Percentiles rank a stretch among this genome's conserved stretches.
Conservation (phyloP, 768 basidiomycete genomes). For the Russula virescens region DNA sequence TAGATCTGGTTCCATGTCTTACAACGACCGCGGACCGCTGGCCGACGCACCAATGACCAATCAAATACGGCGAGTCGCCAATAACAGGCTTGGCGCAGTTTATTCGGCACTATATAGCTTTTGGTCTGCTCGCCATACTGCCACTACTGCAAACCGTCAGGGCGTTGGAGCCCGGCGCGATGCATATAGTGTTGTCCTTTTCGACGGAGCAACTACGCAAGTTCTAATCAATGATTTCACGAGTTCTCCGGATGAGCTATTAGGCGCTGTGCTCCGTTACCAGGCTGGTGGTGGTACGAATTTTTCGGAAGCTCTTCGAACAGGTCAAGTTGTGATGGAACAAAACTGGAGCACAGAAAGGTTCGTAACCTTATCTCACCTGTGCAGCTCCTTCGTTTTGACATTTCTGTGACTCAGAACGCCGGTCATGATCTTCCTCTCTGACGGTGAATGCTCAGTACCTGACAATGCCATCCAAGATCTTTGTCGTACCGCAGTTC, state of each 20-base stretch:
- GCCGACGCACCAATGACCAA: slow-evolving; percentile 37
- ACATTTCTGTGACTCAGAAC: slow-evolving; percentile 30
- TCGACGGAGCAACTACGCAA: slow-evolving; percentile 29
- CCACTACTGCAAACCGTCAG: slow-evolving; percentile 28
- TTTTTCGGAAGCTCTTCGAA: slow-evolving; percentile 37
- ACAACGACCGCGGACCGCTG: slow-evolving; percentile 39
- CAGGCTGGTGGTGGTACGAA: slow-evolving; percentile 38
- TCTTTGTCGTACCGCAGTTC: slow-evolving; percentile 39
- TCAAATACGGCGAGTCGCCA: slow-evolving; percentile 32
- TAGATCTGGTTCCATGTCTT: slow-evolving; percentile 50
- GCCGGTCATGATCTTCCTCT: slow-evolving; percentile 53
- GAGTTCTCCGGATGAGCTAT: slow-evolving; percentile 40
- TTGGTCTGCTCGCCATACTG: slow-evolving; percentile 47
- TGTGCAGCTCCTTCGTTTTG: neutral
- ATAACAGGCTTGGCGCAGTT: slow-evolving; percentile 54
- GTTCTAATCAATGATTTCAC: slow-evolving; percentile 43
- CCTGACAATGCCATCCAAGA: slow-evolving; percentile 37
- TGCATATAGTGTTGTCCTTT: slow-evolving; percentile 52
- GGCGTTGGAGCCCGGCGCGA: slow-evolving; percentile 37
- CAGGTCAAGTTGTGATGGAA: slow-evolving; percentile 38
- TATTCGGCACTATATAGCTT: slow-evolving; percentile 48
- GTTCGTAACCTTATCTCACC: slow-evolving; percentile 25
- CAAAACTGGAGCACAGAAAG: slow-evolving; percentile 47
- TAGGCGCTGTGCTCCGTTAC: slow-evolving; percentile 36
- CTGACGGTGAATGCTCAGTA: slow-evolving; percentile 47